phyloP scores from a whole-genome alignment of 2,329 filamentous ascomycete species.

The Trichoderma koningii region DNA sequence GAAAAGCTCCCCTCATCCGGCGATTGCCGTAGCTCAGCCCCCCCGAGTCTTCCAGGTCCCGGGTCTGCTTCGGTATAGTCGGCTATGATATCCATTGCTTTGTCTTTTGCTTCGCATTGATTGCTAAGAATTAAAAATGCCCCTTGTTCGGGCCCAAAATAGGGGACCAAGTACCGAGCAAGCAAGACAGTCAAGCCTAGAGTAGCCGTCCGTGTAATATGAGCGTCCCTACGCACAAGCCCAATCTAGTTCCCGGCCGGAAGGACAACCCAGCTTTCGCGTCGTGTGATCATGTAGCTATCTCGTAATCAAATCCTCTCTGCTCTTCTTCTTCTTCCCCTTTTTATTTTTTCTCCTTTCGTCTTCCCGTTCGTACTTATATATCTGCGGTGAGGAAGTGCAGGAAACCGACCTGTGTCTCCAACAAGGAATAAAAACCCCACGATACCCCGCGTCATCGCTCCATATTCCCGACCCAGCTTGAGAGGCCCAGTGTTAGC shows the following conservation, averaged over 20 bases:
- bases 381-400: background rate
- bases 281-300: conserved; percentile 23
- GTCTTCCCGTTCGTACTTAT: conserved; percentile 11
- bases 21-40: conserved; percentile 4
- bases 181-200: conserved; percentile 10
- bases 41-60: background rate
- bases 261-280: conserved; percentile 3
- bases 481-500: background rate
- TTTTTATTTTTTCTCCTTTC: conserved; percentile 18
- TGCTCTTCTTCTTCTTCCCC: conserved; percentile 14
- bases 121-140: too few relatives aligned
- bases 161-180: background rate
- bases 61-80: conserved; percentile 23
- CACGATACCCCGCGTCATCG: conserved; percentile 27
- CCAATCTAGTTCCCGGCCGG: conserved; percentile 13
- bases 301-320: conserved; percentile 10
- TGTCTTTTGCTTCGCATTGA: too few relatives aligned
- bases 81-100: background rate
- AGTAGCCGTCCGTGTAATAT: conserved; percentile 20
- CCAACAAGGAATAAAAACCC: conserved; percentile 2
- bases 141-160: background rate
- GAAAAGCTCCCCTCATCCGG: conserved; percentile 25
- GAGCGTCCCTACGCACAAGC: background rate
- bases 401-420: background rate
- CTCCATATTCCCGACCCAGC: background rate